phyloP scores from a whole-genome alignment of 148 eudicot genomes.

The Chenopodium suecicum region DNA sequence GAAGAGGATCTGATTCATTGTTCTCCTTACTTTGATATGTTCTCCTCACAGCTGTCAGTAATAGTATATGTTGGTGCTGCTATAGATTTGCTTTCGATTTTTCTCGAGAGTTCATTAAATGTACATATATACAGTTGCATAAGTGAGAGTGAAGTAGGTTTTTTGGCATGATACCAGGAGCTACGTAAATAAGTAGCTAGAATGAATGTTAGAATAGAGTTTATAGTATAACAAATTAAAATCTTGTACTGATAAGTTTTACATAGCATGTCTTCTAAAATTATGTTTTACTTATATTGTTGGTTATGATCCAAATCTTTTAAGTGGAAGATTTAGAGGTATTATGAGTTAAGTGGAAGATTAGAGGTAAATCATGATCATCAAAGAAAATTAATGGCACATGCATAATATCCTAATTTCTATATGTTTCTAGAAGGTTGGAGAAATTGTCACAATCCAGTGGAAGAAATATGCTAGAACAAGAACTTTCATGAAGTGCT shows the following conservation, averaged over 20 bases:
- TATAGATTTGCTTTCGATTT: background rate
- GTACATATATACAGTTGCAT: constrained; percentile 17
- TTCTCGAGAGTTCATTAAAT: constrained; percentile 8
- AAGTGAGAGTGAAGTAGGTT: background rate
- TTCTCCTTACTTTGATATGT: background rate
- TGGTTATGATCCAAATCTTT: too few species aligned
- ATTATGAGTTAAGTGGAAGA: too few species aligned
- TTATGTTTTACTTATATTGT: too few species aligned
- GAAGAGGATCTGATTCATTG: background rate
- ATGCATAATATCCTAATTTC: too few species aligned
- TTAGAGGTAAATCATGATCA: too few species aligned
- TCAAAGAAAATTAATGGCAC: too few species aligned
- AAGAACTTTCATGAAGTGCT: too few species aligned
- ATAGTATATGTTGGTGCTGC: constrained; percentile 5
- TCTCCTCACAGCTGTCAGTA: background rate
- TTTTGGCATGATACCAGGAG: constrained; percentile 5
- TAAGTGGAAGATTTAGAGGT: too few species aligned
- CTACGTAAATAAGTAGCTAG: constrained; percentile 17
- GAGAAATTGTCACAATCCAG: too few species aligned
- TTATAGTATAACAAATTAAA: background rate
- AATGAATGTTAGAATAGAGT: background rate
- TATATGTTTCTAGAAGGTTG: too few species aligned
- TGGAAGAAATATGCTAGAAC: too few species aligned
- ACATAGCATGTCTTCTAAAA: too few species aligned
- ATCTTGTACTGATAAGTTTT: background rate